Conservation (phyloP, 768 basidiomycete species). For the Cystobasidium tubakii region DNA sequence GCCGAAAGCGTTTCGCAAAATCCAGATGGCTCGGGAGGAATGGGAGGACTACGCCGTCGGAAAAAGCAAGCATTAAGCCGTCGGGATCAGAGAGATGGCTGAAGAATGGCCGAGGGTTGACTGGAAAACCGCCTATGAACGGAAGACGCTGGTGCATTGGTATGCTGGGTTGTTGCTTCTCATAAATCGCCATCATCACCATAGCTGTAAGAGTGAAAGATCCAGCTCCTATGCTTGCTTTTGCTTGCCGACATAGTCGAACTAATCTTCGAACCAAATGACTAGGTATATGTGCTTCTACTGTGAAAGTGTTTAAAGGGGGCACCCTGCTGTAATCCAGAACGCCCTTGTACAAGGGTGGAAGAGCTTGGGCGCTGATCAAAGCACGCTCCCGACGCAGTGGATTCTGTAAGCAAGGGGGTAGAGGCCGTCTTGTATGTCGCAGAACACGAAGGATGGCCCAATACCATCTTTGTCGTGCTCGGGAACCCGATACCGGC, state of each 20-base stretch:
- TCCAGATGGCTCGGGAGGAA: conserved; percentile 8
- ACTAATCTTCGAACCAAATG: background rate
- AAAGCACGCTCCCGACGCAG: background rate
- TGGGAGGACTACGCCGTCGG: background rate
- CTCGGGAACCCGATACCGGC: background rate
- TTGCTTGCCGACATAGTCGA: conserved; percentile 1
- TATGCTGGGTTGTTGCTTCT: background rate
- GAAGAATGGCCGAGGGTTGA: conserved; percentile 22
- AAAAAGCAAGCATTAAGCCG: conserved; percentile 11
- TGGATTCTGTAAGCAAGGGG: conserved; percentile 16
- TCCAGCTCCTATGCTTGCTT: conserved; percentile 4
- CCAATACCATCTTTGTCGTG: conserved; percentile 24
- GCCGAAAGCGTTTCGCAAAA: conserved; percentile 7
- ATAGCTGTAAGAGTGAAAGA: conserved; percentile 10
- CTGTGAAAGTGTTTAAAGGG: conserved; percentile 8
- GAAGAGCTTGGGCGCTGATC: background rate
- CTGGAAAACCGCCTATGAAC: conserved; percentile 12
- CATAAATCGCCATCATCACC: conserved; percentile 16
- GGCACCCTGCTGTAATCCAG: conserved; percentile 15
- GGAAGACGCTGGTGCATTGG: background rate
- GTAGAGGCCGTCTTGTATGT: conserved; percentile 9
- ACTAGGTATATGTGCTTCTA: background rate
- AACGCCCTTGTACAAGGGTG: background rate
- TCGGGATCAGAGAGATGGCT: background rate
- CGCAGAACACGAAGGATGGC: conserved; percentile 18